Conservation (phyloP, 2,329 filamentous ascomycete species). For the Hirsutella thompsonii region DNA sequence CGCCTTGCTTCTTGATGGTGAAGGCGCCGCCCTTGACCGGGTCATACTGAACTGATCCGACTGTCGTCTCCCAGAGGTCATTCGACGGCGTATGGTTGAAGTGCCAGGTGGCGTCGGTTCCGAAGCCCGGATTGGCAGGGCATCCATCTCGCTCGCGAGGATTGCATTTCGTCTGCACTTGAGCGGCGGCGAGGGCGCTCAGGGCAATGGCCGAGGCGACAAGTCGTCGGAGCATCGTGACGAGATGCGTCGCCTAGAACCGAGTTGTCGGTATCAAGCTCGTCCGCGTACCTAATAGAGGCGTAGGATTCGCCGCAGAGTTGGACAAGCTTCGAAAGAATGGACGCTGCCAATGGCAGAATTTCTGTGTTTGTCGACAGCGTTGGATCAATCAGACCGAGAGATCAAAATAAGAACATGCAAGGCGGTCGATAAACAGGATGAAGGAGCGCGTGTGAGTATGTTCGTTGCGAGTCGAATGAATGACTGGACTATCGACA, state of each 20-base stretch:
- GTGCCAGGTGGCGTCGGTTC: constrained; percentile 45
- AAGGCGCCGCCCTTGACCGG: constrained; percentile 55
- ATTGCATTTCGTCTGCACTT: constrained; percentile 68
- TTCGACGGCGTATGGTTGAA: constrained; percentile 50
- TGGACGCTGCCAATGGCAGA: too few species aligned
- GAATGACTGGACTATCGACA: too few species aligned
- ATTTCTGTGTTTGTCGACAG: too few species aligned
- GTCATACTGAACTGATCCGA: constrained; percentile 50
- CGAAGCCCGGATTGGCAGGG: constrained; percentile 57
- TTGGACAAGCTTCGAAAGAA: too few species aligned
- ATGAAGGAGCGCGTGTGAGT: too few species aligned
- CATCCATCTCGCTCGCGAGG: constrained; percentile 56
- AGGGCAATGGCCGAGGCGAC: constrained; percentile 24
- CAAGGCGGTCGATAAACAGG: too few species aligned
- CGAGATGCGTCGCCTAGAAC: background rate
- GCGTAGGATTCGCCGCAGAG: background rate
- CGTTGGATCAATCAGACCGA: too few species aligned
- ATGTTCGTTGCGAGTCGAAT: too few species aligned
- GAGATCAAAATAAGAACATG: too few species aligned
- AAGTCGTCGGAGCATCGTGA: constrained; percentile 10
- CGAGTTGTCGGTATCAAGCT: background rate
- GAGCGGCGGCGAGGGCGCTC: constrained; percentile 41
- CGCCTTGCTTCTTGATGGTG: constrained; percentile 53
- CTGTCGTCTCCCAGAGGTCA: constrained; percentile 56
- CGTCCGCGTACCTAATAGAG: background rate